A percentile compares a stretch with the other conserved stretches of the same genome.
Evolutionary conservation across 768 basidiomycete species (phyloP).

Genomic region (Boletellus ananas): DNA sequence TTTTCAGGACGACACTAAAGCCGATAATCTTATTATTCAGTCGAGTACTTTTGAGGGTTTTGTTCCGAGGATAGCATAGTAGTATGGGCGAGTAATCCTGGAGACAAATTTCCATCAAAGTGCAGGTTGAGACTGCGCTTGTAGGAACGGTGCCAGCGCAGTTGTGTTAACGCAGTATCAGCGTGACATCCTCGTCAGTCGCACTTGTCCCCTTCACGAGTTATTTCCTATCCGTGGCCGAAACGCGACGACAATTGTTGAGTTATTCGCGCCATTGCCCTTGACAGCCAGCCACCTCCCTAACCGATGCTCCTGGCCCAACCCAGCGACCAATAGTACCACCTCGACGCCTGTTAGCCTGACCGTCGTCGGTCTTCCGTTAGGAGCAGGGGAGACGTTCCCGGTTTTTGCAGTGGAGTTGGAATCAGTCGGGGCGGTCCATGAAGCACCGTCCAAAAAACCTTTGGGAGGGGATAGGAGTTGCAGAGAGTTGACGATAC

Average conservation of each 20-base stretch:
- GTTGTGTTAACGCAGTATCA: no score
- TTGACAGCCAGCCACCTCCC: constrained; percentile 86
- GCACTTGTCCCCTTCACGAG: constrained; percentile 1
- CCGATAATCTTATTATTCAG: no score
- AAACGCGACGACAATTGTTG: constrained; percentile 61
- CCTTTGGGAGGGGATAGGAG: constrained; percentile 53
- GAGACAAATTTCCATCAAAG: no score
- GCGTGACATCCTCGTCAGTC: no score
- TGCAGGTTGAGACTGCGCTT: no score
- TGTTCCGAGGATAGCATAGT: no score
- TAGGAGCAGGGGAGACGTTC: not conserved
- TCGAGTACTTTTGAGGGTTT: no score
- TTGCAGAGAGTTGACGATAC: constrained; percentile 90
- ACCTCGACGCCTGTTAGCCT: constrained; percentile 31
- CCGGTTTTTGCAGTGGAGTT: not conserved
- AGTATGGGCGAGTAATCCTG: no score
- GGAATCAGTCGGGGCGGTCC: constrained; percentile 22
- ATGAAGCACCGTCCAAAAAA: constrained; percentile 42
- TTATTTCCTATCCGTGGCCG: constrained; percentile 29
- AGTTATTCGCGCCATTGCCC: constrained; percentile 67
- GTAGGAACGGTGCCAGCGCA: no score
- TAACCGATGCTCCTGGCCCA: constrained; percentile 85
- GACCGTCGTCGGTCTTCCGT: constrained; percentile 12
- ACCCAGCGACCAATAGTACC: constrained; percentile 70
- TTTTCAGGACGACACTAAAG: no score